phyloP scores from a whole-genome alignment of 2,329 filamentous ascomycete genomes.

The Arthrocladium fulminans region DNA sequence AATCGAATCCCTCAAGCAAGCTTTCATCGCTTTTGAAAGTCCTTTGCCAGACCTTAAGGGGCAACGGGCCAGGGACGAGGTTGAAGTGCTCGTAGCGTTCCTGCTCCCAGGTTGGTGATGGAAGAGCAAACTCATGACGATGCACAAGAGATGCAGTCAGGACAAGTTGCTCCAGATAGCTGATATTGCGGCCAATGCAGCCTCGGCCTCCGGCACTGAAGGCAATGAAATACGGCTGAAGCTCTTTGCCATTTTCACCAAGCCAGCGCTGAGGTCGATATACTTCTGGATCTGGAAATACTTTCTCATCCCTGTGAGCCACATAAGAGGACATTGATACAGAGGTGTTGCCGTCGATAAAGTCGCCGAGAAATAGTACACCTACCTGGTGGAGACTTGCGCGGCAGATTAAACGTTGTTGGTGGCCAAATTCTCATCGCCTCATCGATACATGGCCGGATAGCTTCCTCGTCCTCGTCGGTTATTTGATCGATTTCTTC shows the following conservation, averaged over 20 bases:
- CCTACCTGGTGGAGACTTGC: slow-evolving; percentile 40
- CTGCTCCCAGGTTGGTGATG: too few relatives aligned
- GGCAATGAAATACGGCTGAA: slow-evolving; percentile 21
- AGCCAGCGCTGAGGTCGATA: slow-evolving; percentile 27
- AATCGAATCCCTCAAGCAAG: too few relatives aligned
- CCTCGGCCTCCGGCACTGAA: slow-evolving; percentile 34
- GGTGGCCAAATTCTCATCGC: slow-evolving; percentile 39
- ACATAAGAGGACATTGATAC: slow-evolving; percentile 38
- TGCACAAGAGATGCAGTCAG: too few relatives aligned
- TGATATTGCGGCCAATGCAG: slow-evolving; percentile 37
- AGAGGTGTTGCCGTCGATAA: slow-evolving; percentile 36
- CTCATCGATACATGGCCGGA: slow-evolving; percentile 44
- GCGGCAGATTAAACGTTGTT: slow-evolving; percentile 35
- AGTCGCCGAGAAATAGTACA: slow-evolving; percentile 35
- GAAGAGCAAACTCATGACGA: too few relatives aligned
- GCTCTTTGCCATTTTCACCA: slow-evolving; percentile 6
- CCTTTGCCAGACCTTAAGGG: too few relatives aligned
- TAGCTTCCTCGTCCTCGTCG: slow-evolving; percentile 33
- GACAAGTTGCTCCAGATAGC: too few relatives aligned
- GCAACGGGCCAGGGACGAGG: too few relatives aligned
- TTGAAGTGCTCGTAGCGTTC: too few relatives aligned
- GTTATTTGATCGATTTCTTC: slow-evolving; percentile 42
- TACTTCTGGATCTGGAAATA: slow-evolving; percentile 32
- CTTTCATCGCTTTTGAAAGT: too few relatives aligned
- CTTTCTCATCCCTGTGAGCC: slow-evolving; percentile 31